Conservation (phyloP, 192 early-diverging fungal species). For the Backusella tuberculispora region DNA sequence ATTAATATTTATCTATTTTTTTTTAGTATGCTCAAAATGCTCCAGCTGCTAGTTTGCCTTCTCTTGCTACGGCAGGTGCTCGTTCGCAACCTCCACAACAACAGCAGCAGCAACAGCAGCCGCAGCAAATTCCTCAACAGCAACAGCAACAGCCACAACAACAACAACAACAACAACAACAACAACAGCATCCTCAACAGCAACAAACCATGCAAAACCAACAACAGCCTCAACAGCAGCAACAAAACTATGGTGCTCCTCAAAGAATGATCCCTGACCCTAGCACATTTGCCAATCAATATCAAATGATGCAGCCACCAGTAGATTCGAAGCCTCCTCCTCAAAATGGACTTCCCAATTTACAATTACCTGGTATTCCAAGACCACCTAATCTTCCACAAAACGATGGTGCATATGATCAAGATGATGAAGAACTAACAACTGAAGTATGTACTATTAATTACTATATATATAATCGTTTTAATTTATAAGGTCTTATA, state of each 20-base stretch:
- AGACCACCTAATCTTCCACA: slow-evolving; percentile 53
- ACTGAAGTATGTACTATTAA: slow-evolving; percentile 27
- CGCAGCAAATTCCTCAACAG: background rate
- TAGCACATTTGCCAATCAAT: slow-evolving; percentile 14
- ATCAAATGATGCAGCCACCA: slow-evolving; percentile 20
- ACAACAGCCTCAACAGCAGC: slow-evolving; percentile 1
- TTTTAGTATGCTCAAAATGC: slow-evolving; percentile 18
- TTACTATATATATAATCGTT: too few relatives aligned
- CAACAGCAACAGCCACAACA: background rate
- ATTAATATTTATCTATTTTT: background rate
- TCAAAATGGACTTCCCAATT: background rate
- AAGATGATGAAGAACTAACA: slow-evolving; percentile 36
- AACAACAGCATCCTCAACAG: slow-evolving; percentile 16
- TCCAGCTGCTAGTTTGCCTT: slow-evolving; percentile 35
- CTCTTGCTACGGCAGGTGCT: slow-evolving; percentile 25
- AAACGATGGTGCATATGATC: slow-evolving; percentile 60
- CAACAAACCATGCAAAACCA: slow-evolving; percentile 14
- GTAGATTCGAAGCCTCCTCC: slow-evolving; percentile 2
- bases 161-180: slow-evolving; percentile 14
- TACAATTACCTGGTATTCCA: slow-evolving; percentile 28
- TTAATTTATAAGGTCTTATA: background rate
- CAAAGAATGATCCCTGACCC: slow-evolving; percentile 16
- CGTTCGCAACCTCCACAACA: background rate
- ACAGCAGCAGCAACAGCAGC: slow-evolving; percentile 14
- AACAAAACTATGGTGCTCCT: slow-evolving; percentile 10